Evolutionary conservation across 352 stramenopile species (phyloP).

Genomic region (Peronospora belbahrii): DNA sequence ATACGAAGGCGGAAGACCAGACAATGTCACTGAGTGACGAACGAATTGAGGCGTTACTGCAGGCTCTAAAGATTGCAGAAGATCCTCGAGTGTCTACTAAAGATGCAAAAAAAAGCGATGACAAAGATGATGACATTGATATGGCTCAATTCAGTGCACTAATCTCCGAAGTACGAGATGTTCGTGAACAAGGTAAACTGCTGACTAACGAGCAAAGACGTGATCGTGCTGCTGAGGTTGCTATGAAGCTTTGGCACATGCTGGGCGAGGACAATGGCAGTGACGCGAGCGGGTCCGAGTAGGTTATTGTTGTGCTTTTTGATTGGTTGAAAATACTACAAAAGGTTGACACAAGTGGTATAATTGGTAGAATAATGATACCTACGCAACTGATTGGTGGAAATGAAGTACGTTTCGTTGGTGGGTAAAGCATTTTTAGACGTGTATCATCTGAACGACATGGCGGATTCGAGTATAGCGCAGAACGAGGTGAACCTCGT

Average conservation of each 20-base stretch:
- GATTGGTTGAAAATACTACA: conserved; percentile 27
- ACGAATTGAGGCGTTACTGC: conserved; percentile 37
- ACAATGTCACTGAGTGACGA: conserved; percentile 21
- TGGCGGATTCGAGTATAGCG: conserved; percentile 28
- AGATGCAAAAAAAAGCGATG: neutral
- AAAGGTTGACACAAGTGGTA: neutral
- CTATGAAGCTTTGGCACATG: conserved; percentile 70
- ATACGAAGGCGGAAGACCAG: neutral
- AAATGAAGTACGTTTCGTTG: conserved; percentile 17
- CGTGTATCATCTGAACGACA: conserved; percentile 17
- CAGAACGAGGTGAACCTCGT: conserved; percentile 68
- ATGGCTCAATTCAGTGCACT: conserved; percentile 56
- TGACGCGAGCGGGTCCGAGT: conserved; percentile 24
- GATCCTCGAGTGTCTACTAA: conserved; percentile 2
- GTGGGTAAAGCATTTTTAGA: conserved; percentile 16
- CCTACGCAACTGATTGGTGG: conserved; percentile 8
- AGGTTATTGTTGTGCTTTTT: neutral
- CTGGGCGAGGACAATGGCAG: conserved; percentile 42
- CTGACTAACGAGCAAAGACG: conserved; percentile 58
- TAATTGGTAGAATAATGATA: conserved; percentile 16
- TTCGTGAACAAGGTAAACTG: conserved; percentile 44
- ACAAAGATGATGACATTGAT: conserved; percentile 40
- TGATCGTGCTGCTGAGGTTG: conserved; percentile 59
- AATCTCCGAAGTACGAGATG: conserved; percentile 53
- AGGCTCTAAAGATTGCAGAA: conserved; percentile 34